Base-by-base conservation (phyloP, 2,329 filamentous ascomycete genomes). In the Coniochaeta hoffmannii region DNA sequence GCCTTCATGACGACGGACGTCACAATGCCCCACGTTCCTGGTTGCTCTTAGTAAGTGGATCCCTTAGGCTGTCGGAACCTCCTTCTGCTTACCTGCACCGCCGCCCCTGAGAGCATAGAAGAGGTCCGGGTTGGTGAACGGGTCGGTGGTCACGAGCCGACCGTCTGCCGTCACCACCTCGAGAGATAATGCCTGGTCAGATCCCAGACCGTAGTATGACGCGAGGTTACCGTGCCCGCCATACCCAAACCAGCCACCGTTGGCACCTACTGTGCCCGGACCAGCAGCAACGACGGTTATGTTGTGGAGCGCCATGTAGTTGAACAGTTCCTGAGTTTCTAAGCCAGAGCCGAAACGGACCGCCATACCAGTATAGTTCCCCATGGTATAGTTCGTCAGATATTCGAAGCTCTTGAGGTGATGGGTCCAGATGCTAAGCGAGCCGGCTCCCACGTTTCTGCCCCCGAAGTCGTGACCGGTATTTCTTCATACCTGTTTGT, bases 211-310 rank as follows among this genome's bases (percentile, higher is more conserved):
- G 38, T 74, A 74, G 9, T 63, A 69, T 0, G 76, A 77, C 2
- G 68, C 67, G 9, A 81, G 65, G 1, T 71, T 67, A 2, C 71
- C 73, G 61, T 83, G 79, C 0, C 80, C 79, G 5, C 76, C 80
- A 2, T 73, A 75, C 58, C 77, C 75, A 6, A 72, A 71, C 65
- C 77, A 83, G 1, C 79, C 79, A 14, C 80, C 80, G 1, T 74
- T 73, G 2, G 76, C 66, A 2, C 70, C 69, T 1, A 70, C 70
- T 0, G 69, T 72, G 31, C 63, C 62, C 14, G 63, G 62, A 3
- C 65, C 66, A 1, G 66, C 66, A 1, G 68, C 65, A 2, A 68
- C 56, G 1, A 69, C 55, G 2, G 64, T 66, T 54, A 69, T 63
- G 44, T 69, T 69, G 53, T 68, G 51, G 10, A 55, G 26, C 6